Base-by-base conservation (phyloP, 176 grass and related monocot species). In the Juncus effusus region DNA sequence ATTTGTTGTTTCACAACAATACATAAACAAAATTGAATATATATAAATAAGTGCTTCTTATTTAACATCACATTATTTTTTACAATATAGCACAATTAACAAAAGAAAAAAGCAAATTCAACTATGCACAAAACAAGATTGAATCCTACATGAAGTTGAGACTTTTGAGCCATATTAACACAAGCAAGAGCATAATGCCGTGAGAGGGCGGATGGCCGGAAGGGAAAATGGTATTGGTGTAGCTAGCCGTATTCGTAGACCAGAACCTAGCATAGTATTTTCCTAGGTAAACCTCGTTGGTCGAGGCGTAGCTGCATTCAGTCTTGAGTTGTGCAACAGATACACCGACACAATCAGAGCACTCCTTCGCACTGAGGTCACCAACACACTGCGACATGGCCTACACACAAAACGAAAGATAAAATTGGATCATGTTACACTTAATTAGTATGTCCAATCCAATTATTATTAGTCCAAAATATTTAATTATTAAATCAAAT, bases 341-440 rank as follows among this genome's bases (percentile, higher is more conserved):
- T 4, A 80, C 84, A 5, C 61, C 61, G 15, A 96, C 91, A 64
- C 91, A 96, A 49, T 88, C 81, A 13, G 82, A 70, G 79, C 91
- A 96, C 10, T 61, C 65, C 76, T 76, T 83, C 36, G 64, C 84
- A 36, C 10, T 62, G 14, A 90, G 84, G 65, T 96, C 91, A 2
- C 87, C 91, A 0, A 88, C 91, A 70, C 91, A 96, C 87, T 96
- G 91, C 7, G 87, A 89, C 81, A 90, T 81, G 52, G 91, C 91
- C 87, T 90, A 7, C 40, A 72, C 19, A 71, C 3, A 42, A 51
- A 42, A 41, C n/a, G 10, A 10, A 42, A 15, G 28, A 71, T 57
- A 40, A 9, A 47, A 47, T 5, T 47, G 44, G 44, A 47, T 47
- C 44, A 47, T 47, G 44, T 47, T 47, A 9, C 44, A 47, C 9